Evolutionary conservation across 805 yeast genomes (phyloP).

Genomic region (Zygoascus flipseniorum): DNA sequence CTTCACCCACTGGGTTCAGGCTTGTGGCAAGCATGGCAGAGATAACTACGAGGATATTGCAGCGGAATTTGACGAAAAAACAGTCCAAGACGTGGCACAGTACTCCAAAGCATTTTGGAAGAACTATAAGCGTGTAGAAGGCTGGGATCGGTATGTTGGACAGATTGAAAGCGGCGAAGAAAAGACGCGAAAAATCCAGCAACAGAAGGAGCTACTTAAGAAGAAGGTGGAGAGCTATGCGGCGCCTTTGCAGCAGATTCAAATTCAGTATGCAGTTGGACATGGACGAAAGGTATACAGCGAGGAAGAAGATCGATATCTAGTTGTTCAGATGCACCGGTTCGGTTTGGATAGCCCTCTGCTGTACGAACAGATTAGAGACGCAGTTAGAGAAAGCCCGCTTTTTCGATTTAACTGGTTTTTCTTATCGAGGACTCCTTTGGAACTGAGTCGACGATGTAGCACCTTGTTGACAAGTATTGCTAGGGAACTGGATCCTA

Average conservation of each 20-base stretch:
- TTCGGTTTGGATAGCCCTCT: conserved; percentile 75
- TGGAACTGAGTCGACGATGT: conserved; percentile 77
- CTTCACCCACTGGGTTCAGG: conserved; percentile 68
- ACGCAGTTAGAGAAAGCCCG: conserved; percentile 63
- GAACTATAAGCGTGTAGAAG: conserved; percentile 70
- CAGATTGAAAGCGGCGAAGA: conserved; percentile 91
- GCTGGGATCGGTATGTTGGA: conserved; percentile 71
- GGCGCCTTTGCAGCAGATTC: conserved; percentile 74
- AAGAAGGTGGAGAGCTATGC: conserved; percentile 61
- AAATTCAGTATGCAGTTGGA: conserved; percentile 62
- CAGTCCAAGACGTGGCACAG: conserved; percentile 66
- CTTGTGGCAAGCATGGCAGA: conserved; percentile 74
- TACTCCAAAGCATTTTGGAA: conserved; percentile 81
- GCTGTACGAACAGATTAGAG: conserved; percentile 69
- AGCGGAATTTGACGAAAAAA: conserved; percentile 72
- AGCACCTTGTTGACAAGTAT: conserved; percentile 68
- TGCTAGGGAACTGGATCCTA: conserved; percentile 52
- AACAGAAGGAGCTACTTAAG: conserved; percentile 73
- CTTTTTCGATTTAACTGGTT: conserved; percentile 83
- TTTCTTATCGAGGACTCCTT: conserved; percentile 66
- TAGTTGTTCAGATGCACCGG: conserved; percentile 69
- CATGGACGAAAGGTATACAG: conserved; percentile 63
- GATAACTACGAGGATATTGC: conserved; percentile 64
- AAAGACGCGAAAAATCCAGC: conserved; percentile 49
- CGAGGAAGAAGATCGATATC: conserved; percentile 85